Conservation (phyloP, 2,329 filamentous ascomycete species). For the Cryphonectria carpinicola region DNA sequence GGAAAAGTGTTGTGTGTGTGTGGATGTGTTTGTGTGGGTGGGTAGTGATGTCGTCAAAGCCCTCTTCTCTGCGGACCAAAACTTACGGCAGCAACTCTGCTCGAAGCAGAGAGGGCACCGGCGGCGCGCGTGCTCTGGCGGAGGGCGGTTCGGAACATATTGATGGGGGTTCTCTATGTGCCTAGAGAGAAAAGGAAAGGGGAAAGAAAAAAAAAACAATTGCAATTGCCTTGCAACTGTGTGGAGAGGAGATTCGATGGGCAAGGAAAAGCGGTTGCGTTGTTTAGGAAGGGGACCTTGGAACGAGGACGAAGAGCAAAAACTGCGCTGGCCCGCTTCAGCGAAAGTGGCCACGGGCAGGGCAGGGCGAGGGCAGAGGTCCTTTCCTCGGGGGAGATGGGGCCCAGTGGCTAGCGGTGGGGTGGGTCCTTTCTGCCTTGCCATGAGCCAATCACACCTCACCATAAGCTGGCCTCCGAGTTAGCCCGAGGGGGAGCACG, state of each 20-base stretch:
- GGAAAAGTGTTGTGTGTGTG: conserved; percentile 35
- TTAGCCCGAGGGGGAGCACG: conserved; percentile 8
- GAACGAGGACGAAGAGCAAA: conserved; percentile 31
- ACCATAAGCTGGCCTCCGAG: neutral
- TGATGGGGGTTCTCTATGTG: conserved; percentile 57
- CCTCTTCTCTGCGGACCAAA: conserved; percentile 38
- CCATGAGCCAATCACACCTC: neutral
- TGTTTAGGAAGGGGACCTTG: conserved; percentile 28
- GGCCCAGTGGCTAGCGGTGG: conserved; percentile 3
- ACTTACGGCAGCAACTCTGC: conserved; percentile 95
- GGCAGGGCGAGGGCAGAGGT: conserved; percentile 9
- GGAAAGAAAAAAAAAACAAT: conserved; percentile 60
- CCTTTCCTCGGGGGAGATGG: conserved; percentile 9
- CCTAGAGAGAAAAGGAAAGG: conserved; percentile 48
- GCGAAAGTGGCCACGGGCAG: neutral
- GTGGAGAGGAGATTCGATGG: conserved; percentile 62
- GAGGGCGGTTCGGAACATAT: conserved; percentile 98
- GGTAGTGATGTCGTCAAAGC: conserved; percentile 23
- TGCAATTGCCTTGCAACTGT: conserved; percentile 65
- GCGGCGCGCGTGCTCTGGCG: conserved; percentile 95
- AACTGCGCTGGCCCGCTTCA: conserved; percentile 20
- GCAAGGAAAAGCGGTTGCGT: conserved; percentile 43
- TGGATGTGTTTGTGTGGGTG: conserved; percentile 13
- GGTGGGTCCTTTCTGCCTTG: neutral
- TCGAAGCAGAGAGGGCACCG: conserved; percentile 88